These are phyloP conservation scores for Trichoderma lentiforme DNA, from an alignment of 2,329 filamentous ascomycete species.

Conservation along the genomic window DNA sequence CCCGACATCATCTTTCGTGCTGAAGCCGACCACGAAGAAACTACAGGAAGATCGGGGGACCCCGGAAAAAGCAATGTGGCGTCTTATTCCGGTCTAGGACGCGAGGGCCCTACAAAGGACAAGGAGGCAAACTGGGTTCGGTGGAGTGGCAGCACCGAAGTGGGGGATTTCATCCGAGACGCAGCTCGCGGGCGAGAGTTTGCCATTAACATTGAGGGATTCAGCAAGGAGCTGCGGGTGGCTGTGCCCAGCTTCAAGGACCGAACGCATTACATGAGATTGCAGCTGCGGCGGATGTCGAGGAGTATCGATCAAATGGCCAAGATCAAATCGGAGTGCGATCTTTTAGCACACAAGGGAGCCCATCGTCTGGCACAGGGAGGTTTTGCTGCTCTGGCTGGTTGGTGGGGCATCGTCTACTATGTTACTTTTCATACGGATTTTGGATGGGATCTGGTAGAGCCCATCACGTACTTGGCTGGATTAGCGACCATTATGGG, in stretches of 20 bases:
- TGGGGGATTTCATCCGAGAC: slow-evolving; percentile 91
- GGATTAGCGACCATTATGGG: slow-evolving; percentile 83
- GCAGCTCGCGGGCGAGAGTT: slow-evolving; percentile 83
- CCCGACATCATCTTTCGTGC: slow-evolving; percentile 77
- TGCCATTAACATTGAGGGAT: slow-evolving; percentile 75
- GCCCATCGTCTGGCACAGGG: slow-evolving; percentile 77
- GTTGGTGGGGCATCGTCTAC: slow-evolving; percentile 83
- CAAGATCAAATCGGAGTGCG: slow-evolving; percentile 77
- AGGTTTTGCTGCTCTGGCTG: slow-evolving; percentile 68
- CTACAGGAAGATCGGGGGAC: slow-evolving; percentile 29
- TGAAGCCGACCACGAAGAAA: slow-evolving; percentile 63
- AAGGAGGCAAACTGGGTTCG: slow-evolving; percentile 64
- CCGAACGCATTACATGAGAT: slow-evolving; percentile 82
- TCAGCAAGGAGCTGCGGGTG: slow-evolving; percentile 63
- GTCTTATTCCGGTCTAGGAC: slow-evolving; percentile 67
- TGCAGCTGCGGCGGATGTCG: slow-evolving; percentile 69
- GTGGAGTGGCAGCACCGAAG: slow-evolving; percentile 85
- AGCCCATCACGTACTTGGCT: slow-evolving; percentile 85
- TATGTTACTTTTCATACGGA: slow-evolving; percentile 68
- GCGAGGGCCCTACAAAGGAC: slow-evolving; percentile 47
- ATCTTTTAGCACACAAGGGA: slow-evolving; percentile 69
- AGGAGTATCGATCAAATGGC: slow-evolving; percentile 65
- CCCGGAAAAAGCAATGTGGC: slow-evolving; percentile 49
- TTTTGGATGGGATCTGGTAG: slow-evolving; percentile 85
- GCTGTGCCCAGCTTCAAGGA: slow-evolving; percentile 85